Evolutionary conservation across 306 rosid species (phyloP).

Genomic region (Ziziphus jujuba): DNA sequence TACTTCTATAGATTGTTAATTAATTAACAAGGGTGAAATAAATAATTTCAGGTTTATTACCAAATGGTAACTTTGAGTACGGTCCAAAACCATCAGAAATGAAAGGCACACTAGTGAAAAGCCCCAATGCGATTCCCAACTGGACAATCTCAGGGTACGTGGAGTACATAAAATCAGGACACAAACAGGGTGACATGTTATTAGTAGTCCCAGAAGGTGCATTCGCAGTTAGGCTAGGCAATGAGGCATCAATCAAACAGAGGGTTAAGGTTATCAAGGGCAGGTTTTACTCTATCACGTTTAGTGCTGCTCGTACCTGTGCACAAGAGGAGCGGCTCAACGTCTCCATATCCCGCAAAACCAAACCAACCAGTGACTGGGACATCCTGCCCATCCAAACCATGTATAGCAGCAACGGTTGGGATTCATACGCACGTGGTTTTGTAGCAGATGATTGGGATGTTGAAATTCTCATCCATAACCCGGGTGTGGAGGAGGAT

Average conservation of each 20-base stretch:
- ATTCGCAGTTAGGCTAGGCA: conserved; percentile 70
- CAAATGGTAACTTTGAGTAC: conserved; percentile 59
- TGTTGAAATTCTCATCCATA: conserved; percentile 51
- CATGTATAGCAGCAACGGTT: conserved; percentile 69
- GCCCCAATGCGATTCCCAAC: conserved; percentile 43
- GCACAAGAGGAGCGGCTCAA: conserved; percentile 80
- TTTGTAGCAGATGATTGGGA: conserved; percentile 48
- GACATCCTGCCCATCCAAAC: conserved; percentile 75
- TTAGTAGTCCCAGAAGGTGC: conserved; percentile 65
- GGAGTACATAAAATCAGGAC: conserved; percentile 79
- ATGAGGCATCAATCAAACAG: conserved; percentile 74
- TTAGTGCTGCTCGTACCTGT: conserved; percentile 70
- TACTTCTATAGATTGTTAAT: too few species aligned
- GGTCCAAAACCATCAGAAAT: conserved; percentile 59
- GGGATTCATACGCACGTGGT: conserved; percentile 74
- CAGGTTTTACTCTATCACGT: conserved; percentile 53
- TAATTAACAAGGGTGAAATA: too few species aligned
- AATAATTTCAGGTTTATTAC: conserved; percentile 57
- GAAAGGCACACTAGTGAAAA: conserved; percentile 51
- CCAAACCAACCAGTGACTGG: conserved; percentile 44
- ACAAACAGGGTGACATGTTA: conserved; percentile 82
- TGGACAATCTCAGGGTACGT: conserved; percentile 66
- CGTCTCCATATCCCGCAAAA: conserved; percentile 48
- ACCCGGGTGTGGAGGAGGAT: conserved; percentile 63
- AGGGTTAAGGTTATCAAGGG: conserved; percentile 47